These are phyloP conservation scores for Solioccasus polychromus DNA, from an alignment of 768 basidiomycete genomes.

Conservation along the genomic window DNA sequence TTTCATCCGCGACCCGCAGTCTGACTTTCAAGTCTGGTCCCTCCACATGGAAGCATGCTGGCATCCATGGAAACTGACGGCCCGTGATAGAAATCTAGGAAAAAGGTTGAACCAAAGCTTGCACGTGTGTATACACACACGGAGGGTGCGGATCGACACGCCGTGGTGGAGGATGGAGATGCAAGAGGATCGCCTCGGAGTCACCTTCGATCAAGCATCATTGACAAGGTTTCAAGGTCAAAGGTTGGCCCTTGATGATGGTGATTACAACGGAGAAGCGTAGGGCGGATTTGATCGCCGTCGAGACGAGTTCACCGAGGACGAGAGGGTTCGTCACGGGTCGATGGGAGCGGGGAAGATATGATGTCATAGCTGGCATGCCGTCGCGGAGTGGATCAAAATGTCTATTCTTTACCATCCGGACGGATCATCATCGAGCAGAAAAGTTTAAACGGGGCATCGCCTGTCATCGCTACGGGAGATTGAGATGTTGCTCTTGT, in stretches of 20 bases:
- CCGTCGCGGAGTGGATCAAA: neutral
- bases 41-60: neutral
- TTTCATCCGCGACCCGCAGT: neutral
- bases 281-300: constrained; percentile 3
- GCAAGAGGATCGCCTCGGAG: too few species aligned
- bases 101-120: too few species aligned
- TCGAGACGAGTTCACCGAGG: neutral
- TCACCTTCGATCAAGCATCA: neutral
- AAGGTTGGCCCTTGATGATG: neutral
- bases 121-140: neutral
- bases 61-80: neutral
- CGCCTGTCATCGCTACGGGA: too few species aligned
- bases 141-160: neutral
- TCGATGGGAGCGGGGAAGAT: neutral
- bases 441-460: neutral
- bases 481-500: neutral
- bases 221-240: neutral
- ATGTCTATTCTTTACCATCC: neutral
- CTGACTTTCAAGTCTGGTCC: neutral
- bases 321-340: neutral
- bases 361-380: constrained; percentile 12
- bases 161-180: too few species aligned
- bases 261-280: constrained; percentile 5
- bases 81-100: neutral
- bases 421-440: constrained; percentile 19